A percentile compares a stretch with the other conserved stretches of the same genome.
Evolutionary conservation across 495 filamentous ascomycete genomes (phyloP).

Genomic region (Lepidopterella palustris): DNA sequence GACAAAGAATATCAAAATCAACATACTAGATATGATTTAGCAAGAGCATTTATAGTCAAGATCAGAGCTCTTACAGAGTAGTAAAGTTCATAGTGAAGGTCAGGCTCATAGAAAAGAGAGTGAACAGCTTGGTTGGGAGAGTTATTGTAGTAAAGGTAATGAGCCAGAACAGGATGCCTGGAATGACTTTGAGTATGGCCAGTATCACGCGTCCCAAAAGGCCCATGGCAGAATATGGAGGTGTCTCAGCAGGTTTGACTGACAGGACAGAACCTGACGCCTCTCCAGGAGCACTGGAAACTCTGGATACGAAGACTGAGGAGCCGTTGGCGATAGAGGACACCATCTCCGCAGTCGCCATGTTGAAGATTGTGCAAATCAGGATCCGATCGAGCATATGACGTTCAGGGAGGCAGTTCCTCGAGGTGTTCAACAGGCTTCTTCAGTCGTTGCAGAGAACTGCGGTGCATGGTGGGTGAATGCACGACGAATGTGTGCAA

Average conservation of each 20-base stretch:
- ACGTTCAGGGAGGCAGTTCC: background rate
- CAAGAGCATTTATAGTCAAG: background rate
- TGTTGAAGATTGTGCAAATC: background rate
- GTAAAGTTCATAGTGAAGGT: slow-evolving; percentile 99
- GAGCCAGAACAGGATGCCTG: slow-evolving; percentile 70
- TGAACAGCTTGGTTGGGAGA: slow-evolving; percentile 83
- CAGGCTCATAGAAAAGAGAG: slow-evolving; percentile 86
- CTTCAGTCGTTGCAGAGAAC: background rate
- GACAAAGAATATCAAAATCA: slow-evolving; percentile 60
- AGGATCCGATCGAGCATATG: background rate
- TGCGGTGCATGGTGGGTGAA: background rate
- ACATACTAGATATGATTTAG: slow-evolving; percentile 18
- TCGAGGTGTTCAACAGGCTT: background rate
- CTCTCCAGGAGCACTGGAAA: background rate
- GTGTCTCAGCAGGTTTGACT: slow-evolving; percentile 1
- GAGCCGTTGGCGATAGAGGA: slow-evolving; percentile 8
- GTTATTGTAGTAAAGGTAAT: slow-evolving; percentile 85
- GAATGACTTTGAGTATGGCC: slow-evolving; percentile 55
- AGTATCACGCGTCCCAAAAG: slow-evolving; percentile 39
- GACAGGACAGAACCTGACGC: background rate
- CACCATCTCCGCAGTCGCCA: slow-evolving; percentile 9
- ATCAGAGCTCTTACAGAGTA: slow-evolving; percentile 61
- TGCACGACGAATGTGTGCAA: background rate
- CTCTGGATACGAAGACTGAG: background rate
- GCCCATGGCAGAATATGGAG: slow-evolving; percentile 28